phyloP scores from a whole-genome alignment of 305 asterid species.

The Solanum chacoense region DNA sequence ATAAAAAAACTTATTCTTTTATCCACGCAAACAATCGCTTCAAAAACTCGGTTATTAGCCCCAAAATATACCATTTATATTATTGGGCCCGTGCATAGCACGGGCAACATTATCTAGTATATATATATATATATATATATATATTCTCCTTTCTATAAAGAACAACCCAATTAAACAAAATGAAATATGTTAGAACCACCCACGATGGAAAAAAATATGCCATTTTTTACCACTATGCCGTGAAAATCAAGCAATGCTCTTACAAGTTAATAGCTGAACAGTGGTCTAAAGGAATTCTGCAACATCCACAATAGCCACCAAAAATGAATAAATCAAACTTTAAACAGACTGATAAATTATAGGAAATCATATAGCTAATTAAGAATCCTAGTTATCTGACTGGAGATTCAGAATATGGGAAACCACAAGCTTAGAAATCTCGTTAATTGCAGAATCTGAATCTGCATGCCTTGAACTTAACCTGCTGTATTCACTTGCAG shows the following conservation, averaged over 20 bases:
- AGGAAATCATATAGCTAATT: neutral
- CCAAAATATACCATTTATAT: too few species aligned
- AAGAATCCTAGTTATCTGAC: constrained; percentile 37
- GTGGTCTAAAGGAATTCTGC: neutral
- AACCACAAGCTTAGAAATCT: constrained; percentile 64
- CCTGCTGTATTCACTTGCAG: constrained; percentile 53
- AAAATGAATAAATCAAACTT: neutral
- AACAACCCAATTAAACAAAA: neutral
- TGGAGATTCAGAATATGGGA: constrained; percentile 55
- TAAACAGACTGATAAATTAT: neutral
- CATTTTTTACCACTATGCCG: neutral
- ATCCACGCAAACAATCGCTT: too few species aligned
- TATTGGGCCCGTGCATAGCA: too few species aligned
- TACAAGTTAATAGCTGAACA: neutral
- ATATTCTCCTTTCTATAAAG: neutral
- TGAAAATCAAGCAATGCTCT: neutral
- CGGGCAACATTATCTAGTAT: too few species aligned
- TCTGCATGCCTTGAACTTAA: constrained; percentile 24
- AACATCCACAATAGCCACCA: neutral
- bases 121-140: too few species aligned
- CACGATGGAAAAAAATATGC: neutral
- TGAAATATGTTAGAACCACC: neutral
- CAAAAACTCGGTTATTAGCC: too few species aligned
- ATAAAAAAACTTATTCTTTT: too few species aligned
- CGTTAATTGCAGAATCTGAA: constrained; percentile 43